Percentiles rank a stretch among this genome's conserved stretches.
Evolutionary conservation across 257 asterid genomes (phyloP).

Genomic region (Solanum paucissectum): DNA sequence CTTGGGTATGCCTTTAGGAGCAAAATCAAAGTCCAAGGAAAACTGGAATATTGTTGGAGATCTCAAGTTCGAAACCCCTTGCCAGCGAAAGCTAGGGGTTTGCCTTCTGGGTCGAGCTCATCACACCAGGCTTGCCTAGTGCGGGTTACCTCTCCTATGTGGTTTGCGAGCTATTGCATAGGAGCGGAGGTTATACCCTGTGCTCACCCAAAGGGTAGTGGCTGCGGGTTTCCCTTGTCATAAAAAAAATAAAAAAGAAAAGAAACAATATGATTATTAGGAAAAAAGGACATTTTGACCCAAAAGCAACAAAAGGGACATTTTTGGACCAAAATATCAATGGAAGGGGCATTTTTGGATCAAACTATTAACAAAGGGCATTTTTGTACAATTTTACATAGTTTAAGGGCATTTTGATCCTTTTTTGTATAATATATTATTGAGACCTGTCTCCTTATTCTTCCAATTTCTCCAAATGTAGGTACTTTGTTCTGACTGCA

Average conservation of each 20-base stretch:
- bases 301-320: not conserved
- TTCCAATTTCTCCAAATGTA: constrained; percentile 28
- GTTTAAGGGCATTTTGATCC: not conserved
- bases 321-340: not conserved
- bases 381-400: not conserved
- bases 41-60: not conserved
- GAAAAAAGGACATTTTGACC: not conserved
- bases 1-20: not conserved
- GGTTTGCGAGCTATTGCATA: too few relatives aligned
- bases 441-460: constrained; percentile 9
- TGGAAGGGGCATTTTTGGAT: not conserved
- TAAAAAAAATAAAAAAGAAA: not conserved
- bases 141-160: too few relatives aligned
- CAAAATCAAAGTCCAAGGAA: not conserved
- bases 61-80: too few relatives aligned
- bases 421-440: not conserved
- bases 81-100: too few relatives aligned
- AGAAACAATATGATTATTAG: not conserved
- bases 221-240: too few relatives aligned
- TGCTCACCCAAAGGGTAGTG: not conserved
- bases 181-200: too few relatives aligned
- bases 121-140: too few relatives aligned
- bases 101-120: too few relatives aligned
- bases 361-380: not conserved
- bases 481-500: constrained; percentile 85